Evolutionary conservation across 2,329 filamentous ascomycete species (phyloP).

Genomic region (Colletotrichum tropicale): DNA sequence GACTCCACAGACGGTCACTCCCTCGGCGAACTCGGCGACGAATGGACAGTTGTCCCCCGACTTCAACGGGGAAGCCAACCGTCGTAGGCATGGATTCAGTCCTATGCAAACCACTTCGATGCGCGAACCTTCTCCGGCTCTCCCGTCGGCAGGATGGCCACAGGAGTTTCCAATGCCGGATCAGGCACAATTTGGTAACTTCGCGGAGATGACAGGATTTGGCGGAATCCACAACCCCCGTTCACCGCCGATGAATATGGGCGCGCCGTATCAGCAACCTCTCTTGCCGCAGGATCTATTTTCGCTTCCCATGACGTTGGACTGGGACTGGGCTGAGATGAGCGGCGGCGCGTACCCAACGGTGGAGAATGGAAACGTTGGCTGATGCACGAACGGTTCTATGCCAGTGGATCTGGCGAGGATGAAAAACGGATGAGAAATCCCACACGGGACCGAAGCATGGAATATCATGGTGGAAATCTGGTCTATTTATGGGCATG

Average conservation of each 20-base stretch:
- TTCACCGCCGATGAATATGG: constrained; percentile 36
- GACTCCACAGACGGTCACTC: constrained; percentile 26
- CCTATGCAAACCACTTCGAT: constrained; percentile 41
- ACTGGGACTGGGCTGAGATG: constrained; percentile 82
- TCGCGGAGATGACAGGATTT: constrained; percentile 51
- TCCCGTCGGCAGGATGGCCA: constrained; percentile 50
- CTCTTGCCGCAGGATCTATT: constrained; percentile 93
- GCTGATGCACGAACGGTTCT: constrained; percentile 11
- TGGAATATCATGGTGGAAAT: neutral
- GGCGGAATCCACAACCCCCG: constrained; percentile 35
- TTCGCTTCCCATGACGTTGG: constrained; percentile 93
- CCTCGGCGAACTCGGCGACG: neutral
- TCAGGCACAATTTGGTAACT: constrained; percentile 43
- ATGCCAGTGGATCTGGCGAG: neutral
- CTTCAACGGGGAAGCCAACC: constrained; percentile 22
- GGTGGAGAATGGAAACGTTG: constrained; percentile 66
- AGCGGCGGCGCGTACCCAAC: constrained; percentile 68
- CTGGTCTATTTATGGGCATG: neutral
- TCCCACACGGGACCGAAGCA: constrained; percentile 6
- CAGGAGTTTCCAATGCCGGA: constrained; percentile 46
- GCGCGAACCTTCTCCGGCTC: constrained; percentile 49
- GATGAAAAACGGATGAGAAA: neutral
- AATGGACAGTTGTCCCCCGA: constrained; percentile 22
- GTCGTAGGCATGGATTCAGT: constrained; percentile 25
- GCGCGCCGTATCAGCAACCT: constrained; percentile 72